phyloP scores from a whole-genome alignment of 176 grass and related monocot genomes.

The Aegilops bicornis region DNA sequence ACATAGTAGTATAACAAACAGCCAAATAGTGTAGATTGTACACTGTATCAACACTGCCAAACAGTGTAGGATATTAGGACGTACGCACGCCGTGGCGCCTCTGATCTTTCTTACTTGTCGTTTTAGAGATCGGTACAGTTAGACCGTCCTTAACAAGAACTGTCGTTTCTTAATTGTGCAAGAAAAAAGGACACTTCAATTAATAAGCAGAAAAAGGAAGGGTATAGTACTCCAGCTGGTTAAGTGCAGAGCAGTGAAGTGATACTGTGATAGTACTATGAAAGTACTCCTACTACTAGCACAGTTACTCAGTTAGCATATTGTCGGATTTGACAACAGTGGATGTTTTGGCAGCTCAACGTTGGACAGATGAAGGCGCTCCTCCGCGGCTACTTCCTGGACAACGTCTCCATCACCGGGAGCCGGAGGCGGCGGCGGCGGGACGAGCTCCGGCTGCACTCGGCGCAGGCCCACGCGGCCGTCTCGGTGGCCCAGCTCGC shows the following conservation, averaged over 20 bases:
- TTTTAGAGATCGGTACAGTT: not conserved
- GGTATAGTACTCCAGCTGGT: too few relatives aligned
- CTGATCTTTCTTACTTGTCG: not conserved
- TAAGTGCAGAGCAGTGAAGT: not conserved
- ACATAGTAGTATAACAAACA: not conserved
- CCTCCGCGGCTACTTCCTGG: slow-evolving; percentile 51
- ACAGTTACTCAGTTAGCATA: not conserved
- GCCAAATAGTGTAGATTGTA: slow-evolving; percentile 1
- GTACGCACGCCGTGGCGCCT: not conserved
- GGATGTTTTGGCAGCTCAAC: slow-evolving; percentile 44
- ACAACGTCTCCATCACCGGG: slow-evolving; percentile 45
- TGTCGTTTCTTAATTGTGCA: not conserved
- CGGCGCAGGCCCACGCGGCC: slow-evolving; percentile 75
- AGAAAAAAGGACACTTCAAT: not conserved
- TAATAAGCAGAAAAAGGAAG: not conserved
- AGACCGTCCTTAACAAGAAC: not conserved
- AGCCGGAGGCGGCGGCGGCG: slow-evolving; percentile 41
- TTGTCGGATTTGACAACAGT: slow-evolving; percentile 40
- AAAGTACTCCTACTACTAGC: not conserved
- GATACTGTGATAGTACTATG: not conserved
- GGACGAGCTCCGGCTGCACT: slow-evolving; percentile 66
- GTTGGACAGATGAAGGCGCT: slow-evolving; percentile 47
- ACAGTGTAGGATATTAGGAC: not conserved
- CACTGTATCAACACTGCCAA: not conserved
- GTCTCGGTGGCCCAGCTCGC: slow-evolving; percentile 81